Evolutionary conservation across 345 rosid species (phyloP), one percentile per base, ranked within the genome.

Genomic region (Boechera stricta): DNA sequence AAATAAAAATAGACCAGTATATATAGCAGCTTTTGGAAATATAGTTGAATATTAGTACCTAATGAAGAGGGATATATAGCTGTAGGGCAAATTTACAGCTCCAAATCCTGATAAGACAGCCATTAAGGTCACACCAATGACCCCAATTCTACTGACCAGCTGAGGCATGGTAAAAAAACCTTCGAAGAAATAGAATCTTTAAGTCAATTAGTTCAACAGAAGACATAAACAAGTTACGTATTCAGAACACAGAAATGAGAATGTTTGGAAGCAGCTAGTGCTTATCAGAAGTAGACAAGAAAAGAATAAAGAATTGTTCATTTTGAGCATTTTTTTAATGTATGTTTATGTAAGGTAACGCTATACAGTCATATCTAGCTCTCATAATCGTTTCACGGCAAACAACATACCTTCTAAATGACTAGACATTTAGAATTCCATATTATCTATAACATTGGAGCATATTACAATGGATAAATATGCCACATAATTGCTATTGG

Each of bases 41-140:
- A 11, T 38, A 67, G 66, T 58, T 35, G 4, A 47, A 67, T 47
- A 45, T 33, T 21, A 58, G 67, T 83, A 93, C 97, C 98, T 87
- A 62, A 93, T 91, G 83, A 93, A 93, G 75, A 93, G 96, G 5
- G 98, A 93, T 69, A 93, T 86, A 81, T 93, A 93, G 65, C 97
- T 91, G 86, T 91, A 89, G 21, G 98, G 98, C 79, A 93, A 86
- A 83, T 93, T 93, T 18, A 93, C 98, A 73, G 96, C 98, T 63
- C 97, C 96, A 84, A 93, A 93, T 56, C 98, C 98, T 56, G 98
- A 90, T 41, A 93, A 81, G 79, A 93, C 87, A 39, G 98, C 97
- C 98, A 91, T 89, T 59, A 93, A 90, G 67, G 97, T 93, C 69
- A 91, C 98, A 42, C 98, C 98, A 83, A 91, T 86, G 74, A 93